Evolutionary conservation across 345 rosid species (phyloP), one percentile per base, ranked within the genome.

Genomic region (Pistacia vera): DNA sequence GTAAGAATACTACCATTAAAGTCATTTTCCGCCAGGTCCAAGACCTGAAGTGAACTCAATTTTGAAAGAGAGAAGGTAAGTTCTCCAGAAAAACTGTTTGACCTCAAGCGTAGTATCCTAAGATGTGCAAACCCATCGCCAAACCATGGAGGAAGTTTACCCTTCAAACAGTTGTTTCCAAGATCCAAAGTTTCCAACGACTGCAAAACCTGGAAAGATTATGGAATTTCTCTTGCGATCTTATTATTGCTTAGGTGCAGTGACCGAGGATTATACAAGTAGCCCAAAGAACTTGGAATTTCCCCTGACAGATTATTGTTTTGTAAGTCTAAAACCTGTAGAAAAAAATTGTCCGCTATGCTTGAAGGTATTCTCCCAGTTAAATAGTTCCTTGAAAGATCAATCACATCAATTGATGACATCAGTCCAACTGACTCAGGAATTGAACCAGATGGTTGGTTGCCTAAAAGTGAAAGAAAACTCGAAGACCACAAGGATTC

Each of bases 11-110:
- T 75, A n/a, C 90, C 88, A 14, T 71, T 79, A 59, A 88, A 61
- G 12, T 75, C 70, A 81, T 88, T 86, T 35, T 78, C 73, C 41
- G 86, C 84, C 20, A 86, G 83, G 64, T 81, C 87, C 46, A 88
- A 68, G 75, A 86, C 77, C 25, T 22, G 25, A 25, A 25, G 25
- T 25, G 25, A 25, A 25, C 25, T 25, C 25, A 25, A 25, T 25
- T 25, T 25, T 25, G 25, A 25, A 25, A 25, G 25, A 22, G 25
- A 25, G 25, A 55, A 44, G 4, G 89, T 83, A 66, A 86, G 68
- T 55, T 86, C 82, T 44, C 86, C 83, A 0, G 82, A 78, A 25
- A 25, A 25, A 25, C 25, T 0, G 1, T 25, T 25, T 25, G 25
- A 25, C 25, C 25, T 25, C 25, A 25, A 25, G 36, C 46, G 51